Evolutionary conservation across 1,284 basidiomycete genomes (phyloP), one percentile per base, ranked within the genome.

Genomic region (Puccinia polysora): DNA sequence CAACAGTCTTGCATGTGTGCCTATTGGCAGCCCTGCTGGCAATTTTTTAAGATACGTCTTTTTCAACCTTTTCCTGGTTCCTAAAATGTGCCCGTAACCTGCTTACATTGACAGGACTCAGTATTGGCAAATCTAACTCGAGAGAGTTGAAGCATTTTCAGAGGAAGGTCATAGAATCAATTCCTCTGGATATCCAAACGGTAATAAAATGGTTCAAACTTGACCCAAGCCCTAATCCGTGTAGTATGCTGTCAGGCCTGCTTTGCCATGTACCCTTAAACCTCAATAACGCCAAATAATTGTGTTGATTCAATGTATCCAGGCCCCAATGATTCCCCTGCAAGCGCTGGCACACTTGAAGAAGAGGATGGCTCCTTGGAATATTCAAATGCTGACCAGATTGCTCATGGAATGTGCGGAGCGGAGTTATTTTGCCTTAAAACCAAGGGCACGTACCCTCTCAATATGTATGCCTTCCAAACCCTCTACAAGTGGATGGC

Each of bases 381-480:
- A 23, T 34, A n/a, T 59, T 15, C n/a, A n/a, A 25, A 59, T n/a
- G 0, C 32, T 34, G 30, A 38, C 25, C 18, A 25, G 18, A 3
- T 15, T 32, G 32, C 56, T 59, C 23, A 20, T 23, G 28, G 25
- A 2, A 38, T 59, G 25, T 59, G 56, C 38, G 30, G 30, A 20
- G n/a, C n/a, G 34, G 4, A 23, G 12, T 25, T 59, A 32, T 38
- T 59, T 59, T 43, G 40, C 8, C 40, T 43, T 18, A 43, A 43
- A 8, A 43, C 56, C 18, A 59, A 3, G 18, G 5, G 38, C n/a
- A n/a, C 14, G 15, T 15, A 25, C 30, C 56, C 30, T 3, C 18
- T 59, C 56, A 32, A 38, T 18, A 59, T 20, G 14, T 63, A 45
- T 30, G 36, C 60, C 28, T 63, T 45, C 45, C 60, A 63, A 47